Percentiles rank a stretch among this genome's conserved stretches.
Evolutionary conservation across 805 yeast genomes (phyloP).

Genomic region (Candida xiaguanensis): DNA sequence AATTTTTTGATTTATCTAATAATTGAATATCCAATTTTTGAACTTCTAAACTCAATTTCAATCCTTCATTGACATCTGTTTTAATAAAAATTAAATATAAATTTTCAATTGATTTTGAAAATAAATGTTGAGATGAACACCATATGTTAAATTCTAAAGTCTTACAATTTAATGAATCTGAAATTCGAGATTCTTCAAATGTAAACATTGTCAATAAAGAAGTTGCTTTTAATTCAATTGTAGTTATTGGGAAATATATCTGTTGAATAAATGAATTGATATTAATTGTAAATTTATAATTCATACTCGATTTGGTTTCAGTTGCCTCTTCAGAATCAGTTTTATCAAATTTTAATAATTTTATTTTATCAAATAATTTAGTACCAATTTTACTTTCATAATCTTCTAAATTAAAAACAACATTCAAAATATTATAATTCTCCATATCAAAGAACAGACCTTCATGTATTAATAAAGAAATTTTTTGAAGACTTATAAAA

Average conservation of each 20-base stretch:
- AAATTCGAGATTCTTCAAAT: not conserved
- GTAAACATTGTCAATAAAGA: constrained; percentile 1
- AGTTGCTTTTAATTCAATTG: constrained; percentile 4
- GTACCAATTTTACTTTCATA: constrained; percentile 20
- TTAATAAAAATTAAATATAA: constrained; percentile 1
- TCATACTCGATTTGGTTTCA: too few relatives aligned
- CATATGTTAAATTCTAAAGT: constrained; percentile 6
- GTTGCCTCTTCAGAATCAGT: not conserved
- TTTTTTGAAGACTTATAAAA: constrained; percentile 2
- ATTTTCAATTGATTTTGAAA: constrained; percentile 3
- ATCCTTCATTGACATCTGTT: not conserved
- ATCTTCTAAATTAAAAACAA: constrained; percentile 13
- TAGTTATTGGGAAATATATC: constrained; percentile 7
- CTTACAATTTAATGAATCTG: constrained; percentile 2
- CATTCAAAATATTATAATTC: constrained; percentile 6
- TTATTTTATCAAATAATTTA: constrained; percentile 9
- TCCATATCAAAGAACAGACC: not conserved
- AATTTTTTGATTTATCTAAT: constrained; percentile 9
- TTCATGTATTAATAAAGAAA: not conserved
- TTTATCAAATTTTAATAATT: not conserved
- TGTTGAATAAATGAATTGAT: constrained; percentile 8
- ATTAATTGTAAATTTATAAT: constrained; percentile 3
- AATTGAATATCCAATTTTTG: constrained; percentile 3
- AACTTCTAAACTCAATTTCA: constrained; percentile 5
- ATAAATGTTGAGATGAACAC: constrained; percentile 7